Evolutionary conservation across 306 rosid genomes (phyloP).

Genomic region (Acmispon strigosus): DNA sequence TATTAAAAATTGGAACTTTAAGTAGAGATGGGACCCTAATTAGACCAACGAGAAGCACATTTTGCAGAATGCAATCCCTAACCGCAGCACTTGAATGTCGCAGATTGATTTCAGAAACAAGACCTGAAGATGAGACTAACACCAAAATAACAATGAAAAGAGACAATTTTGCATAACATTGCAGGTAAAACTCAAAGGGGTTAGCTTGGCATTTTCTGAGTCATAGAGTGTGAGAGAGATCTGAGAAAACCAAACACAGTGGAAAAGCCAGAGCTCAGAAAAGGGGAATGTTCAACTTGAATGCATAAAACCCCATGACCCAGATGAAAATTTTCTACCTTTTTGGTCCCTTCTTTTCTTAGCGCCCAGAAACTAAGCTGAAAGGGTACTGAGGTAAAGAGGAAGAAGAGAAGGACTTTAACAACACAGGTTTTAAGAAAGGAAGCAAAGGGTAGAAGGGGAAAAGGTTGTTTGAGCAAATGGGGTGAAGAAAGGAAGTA

Average conservation of each 20-base stretch:
- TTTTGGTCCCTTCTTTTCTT: not conserved
- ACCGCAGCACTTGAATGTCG: constrained; percentile 1
- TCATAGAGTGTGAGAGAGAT: constrained; percentile 11
- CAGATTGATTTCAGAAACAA: not conserved
- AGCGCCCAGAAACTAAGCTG: not conserved
- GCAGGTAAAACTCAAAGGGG: not conserved
- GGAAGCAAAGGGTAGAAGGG: not conserved
- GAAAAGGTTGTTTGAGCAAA: not conserved
- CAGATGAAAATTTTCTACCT: constrained; percentile 9
- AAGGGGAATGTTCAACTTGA: not conserved
- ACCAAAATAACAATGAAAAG: not conserved
- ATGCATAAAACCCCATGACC: constrained; percentile 12
- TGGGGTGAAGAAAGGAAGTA: not conserved
- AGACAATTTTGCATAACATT: not conserved
- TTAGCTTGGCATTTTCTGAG: not conserved
- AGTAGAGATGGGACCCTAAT: constrained; percentile 47
- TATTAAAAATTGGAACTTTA: constrained; percentile 31
- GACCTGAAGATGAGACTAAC: not conserved
- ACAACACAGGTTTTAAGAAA: not conserved
- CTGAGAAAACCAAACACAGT: constrained; percentile 8
- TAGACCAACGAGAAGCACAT: constrained; percentile 14
- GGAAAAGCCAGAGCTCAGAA: not conserved
- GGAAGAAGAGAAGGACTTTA: not conserved
- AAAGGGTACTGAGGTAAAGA: not conserved
- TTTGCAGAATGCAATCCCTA: constrained; percentile 28